Evolutionary conservation across 169 alveolate genomes (phyloP), one percentile per base, ranked within the genome.

Genomic region (Perkinsus marinus): DNA sequence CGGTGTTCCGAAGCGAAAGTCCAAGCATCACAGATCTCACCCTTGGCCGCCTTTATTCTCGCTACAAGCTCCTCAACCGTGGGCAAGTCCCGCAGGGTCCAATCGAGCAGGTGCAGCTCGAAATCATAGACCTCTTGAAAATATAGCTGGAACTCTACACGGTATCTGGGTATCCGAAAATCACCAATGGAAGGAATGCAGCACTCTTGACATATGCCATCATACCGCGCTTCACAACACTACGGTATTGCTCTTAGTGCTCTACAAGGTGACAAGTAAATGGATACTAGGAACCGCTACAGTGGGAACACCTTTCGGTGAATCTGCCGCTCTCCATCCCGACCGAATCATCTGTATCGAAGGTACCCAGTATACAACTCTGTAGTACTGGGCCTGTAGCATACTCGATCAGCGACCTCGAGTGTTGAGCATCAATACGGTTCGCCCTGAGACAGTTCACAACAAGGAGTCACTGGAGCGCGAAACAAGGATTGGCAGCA

Each of bases 111-210:
- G 22, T 57, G 79, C 7, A 93, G 90, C 36, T 93, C 93, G 92
- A 93, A 93, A 68, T 93, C 94, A 90, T 91, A 93, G 39, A 93
- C 30, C 68, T 93, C 94, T 34, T 92, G 94, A 30, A 92, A 92
- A 39, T 92, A 92, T 26, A 92, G 69, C 43, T 93, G 91, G 57
- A 93, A 93, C 10, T 41, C 41, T 39, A 93, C 43, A 57, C 34
- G 79, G 79, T 57, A 57, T 57, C 79, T 57, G 34, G 9, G 7
- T 16, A 26, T 13, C 37, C 3, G 22, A 57, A 57, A 57, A 13
- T 16, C 79, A 0, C 22, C 79, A 16, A 41, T 3, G 46, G 46
- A n/a, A n/a, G n/a, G n/a, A n/a, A n/a, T n/a, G n/a, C n/a, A n/a
- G n/a, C n/a, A n/a, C n/a, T n/a, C n/a, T n/a, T n/a, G n/a, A n/a